Percentiles rank a stretch among this genome's conserved stretches.
phyloP scores from a whole-genome alignment of 495 filamentous ascomycete species.

The Xylaria venustula region DNA sequence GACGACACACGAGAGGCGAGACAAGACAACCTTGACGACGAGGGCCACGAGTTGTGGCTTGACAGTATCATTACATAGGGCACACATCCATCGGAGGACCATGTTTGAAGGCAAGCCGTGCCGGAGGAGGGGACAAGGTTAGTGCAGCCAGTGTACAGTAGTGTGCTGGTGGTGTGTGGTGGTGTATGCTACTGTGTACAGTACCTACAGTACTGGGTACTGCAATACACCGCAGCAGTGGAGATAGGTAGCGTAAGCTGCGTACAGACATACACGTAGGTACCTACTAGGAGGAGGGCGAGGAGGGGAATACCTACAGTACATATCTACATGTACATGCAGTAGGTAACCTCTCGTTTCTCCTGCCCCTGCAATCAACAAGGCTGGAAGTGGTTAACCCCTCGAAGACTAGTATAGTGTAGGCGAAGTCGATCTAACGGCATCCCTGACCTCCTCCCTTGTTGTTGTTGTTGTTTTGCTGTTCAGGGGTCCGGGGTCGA shows the following conservation, averaged over 20 bases:
- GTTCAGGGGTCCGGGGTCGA: slow-evolving; percentile 22
- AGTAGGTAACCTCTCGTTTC: slow-evolving; percentile 29
- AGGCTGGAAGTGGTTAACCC: slow-evolving; percentile 33
- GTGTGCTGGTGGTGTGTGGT: too few species aligned
- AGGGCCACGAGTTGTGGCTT: slow-evolving; percentile 22
- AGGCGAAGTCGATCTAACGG: slow-evolving; percentile 23
- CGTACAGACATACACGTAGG: too few species aligned
- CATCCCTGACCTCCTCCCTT: slow-evolving; percentile 21
- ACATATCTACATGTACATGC: too few species aligned
- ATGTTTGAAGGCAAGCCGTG: slow-evolving; percentile 22
- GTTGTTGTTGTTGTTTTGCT: slow-evolving; percentile 9
- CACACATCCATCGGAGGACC: not conserved
- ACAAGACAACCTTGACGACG: too few species aligned
- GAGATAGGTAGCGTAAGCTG: too few species aligned
- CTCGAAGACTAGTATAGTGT: slow-evolving; percentile 12
- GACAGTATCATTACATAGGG: slow-evolving; percentile 15
- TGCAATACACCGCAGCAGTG: too few species aligned
- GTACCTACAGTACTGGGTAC: too few species aligned
- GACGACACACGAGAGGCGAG: slow-evolving; percentile 1
- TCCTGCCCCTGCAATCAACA: slow-evolving; percentile 28
- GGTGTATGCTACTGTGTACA: too few species aligned
- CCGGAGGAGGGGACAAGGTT: slow-evolving; percentile 19
- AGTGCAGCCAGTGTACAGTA: not conserved
- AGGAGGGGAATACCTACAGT: too few species aligned
- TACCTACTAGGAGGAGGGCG: too few species aligned